A percentile compares a stretch with the other conserved stretches of the same genome.
These are phyloP conservation scores for Jaltomata sinuosa DNA, from an alignment of 257 asterid species.

Conservation along the genomic window DNA sequence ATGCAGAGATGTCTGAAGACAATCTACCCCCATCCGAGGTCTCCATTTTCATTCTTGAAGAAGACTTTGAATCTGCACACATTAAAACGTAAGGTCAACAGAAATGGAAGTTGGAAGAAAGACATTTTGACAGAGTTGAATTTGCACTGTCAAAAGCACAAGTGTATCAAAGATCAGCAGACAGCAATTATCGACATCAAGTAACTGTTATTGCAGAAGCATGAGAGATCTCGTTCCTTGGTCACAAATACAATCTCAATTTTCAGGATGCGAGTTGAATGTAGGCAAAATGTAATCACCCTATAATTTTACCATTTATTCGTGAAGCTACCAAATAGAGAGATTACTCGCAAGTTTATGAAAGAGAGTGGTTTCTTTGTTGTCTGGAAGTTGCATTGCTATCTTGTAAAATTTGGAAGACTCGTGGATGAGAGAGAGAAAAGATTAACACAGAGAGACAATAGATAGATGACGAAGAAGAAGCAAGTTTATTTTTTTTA, in stretches of 20 bases:
- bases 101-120: not conserved
- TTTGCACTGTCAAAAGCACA: not conserved
- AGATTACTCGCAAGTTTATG: not conserved
- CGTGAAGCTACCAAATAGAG: not conserved
- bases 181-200: not conserved
- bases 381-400: not conserved
- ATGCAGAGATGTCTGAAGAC: slow-evolving; percentile 57
- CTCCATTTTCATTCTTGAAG: slow-evolving; percentile 23
- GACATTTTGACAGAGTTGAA: not conserved
- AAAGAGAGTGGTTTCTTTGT: not conserved
- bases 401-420: not conserved
- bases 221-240: not conserved
- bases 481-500: not conserved
- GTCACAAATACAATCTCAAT: not conserved
- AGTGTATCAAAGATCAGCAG: not conserved
- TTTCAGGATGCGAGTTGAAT: not conserved
- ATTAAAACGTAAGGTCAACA: not conserved
- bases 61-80: not conserved
- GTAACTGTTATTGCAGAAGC: not conserved
- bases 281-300: not conserved
- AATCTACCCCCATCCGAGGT: slow-evolving; percentile 39
- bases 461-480: not conserved
- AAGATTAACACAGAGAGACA: not conserved
- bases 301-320: not conserved
- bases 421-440: not conserved